Percentiles rank a stretch among this genome's conserved stretches.
Evolutionary conservation across 164 flowering plant genomes (phyloP).

Genomic region (Magnolia officinalis): DNA sequence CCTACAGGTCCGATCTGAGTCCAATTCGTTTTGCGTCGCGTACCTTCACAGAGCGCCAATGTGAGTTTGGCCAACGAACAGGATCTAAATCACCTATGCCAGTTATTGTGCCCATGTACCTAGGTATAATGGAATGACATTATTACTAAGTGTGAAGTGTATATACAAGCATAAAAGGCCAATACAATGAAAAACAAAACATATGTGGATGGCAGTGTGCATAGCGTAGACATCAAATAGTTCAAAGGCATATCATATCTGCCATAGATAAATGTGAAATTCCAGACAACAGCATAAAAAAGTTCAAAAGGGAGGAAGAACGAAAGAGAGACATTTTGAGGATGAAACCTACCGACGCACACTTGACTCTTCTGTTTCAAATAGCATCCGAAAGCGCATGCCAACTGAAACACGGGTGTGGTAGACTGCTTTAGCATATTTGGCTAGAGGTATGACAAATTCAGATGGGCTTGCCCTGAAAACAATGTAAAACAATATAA

Average conservation of each 20-base stretch:
- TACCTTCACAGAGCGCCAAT: slow-evolving; percentile 98
- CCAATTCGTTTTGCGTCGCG: not conserved
- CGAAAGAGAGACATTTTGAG: not conserved
- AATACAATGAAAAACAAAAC: not conserved
- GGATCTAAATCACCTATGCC: slow-evolving; percentile 85
- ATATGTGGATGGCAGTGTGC: not conserved
- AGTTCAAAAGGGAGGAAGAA: not conserved
- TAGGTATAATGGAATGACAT: slow-evolving; percentile 22
- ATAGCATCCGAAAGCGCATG: slow-evolving; percentile 92
- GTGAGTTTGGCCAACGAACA: slow-evolving; percentile 80
- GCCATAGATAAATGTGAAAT: not conserved
- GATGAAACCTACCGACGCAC: slow-evolving; percentile 60
- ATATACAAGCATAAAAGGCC: not conserved
- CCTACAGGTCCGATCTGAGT: not conserved
- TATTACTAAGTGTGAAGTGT: not conserved
- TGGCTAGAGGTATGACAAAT: slow-evolving; percentile 77
- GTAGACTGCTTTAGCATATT: slow-evolving; percentile 79
- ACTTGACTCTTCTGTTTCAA: slow-evolving; percentile 92
- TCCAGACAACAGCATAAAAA: not conserved
- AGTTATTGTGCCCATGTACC: slow-evolving; percentile 91
- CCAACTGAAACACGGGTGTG: slow-evolving; percentile 95
- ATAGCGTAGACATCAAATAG: not conserved
- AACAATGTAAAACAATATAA: slow-evolving; percentile 7
- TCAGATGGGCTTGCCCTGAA: slow-evolving; percentile 92
- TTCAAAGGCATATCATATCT: no score